phyloP scores from a whole-genome alignment of 176 grass and related monocot species.

The Hsuehochloa calcarea region DNA sequence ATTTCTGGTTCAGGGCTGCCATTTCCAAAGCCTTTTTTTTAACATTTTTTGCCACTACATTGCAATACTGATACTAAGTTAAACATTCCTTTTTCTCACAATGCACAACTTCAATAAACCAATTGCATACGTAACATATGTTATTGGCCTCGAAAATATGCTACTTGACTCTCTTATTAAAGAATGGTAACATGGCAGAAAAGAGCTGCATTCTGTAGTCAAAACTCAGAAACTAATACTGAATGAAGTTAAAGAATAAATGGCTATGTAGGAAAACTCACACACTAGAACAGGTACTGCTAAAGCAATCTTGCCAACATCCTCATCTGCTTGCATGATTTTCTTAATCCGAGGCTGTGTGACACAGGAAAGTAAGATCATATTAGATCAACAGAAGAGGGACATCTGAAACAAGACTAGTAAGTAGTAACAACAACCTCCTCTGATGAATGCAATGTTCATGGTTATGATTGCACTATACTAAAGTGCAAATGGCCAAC shows the following conservation, averaged over 20 bases:
- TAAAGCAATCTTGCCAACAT: conserved; percentile 90
- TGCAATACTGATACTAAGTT: not conserved
- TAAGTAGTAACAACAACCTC: not conserved
- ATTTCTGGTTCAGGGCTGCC: not conserved
- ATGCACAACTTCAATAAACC: not conserved
- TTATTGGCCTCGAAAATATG: conserved; percentile 9
- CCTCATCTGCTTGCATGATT: conserved; percentile 99
- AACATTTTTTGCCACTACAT: not conserved
- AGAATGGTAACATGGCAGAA: not conserved
- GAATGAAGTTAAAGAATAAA: not conserved
- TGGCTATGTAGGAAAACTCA: conserved; percentile 48
- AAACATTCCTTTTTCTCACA: not conserved
- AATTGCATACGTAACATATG: not conserved
- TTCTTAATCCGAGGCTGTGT: conserved; percentile 92
- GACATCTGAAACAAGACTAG: conserved; percentile 2
- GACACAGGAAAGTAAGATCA: conserved; percentile 13
- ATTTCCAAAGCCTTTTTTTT: not conserved
- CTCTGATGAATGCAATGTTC: not conserved
- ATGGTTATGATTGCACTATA: not conserved
- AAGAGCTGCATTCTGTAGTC: not conserved
- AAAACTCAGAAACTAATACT: not conserved
- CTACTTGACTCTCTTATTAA: not conserved
- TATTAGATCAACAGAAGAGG: conserved; percentile 5
- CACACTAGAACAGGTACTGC: conserved; percentile 97
- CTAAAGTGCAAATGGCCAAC: not conserved